Evolutionary conservation across 1,284 basidiomycete species (phyloP).

Genomic region (Cutaneotrichosporon curvatum): DNA sequence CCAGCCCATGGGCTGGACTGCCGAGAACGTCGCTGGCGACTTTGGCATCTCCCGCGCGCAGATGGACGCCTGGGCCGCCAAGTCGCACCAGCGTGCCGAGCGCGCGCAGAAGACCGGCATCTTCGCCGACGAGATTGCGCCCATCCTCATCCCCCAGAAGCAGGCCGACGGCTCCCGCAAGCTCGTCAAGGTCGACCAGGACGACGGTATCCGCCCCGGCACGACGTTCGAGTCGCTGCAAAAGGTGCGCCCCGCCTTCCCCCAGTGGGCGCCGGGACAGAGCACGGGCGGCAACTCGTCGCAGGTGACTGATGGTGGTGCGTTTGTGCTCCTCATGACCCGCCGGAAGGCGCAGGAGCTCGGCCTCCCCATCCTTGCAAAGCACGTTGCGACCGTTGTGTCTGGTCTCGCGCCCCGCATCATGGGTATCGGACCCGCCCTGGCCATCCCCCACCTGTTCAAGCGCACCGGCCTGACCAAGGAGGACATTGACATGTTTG

Average conservation of each 20-base stretch:
- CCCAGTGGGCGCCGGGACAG: slow-evolving; percentile 76
- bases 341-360: slow-evolving; percentile 81
- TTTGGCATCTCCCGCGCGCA: slow-evolving; percentile 72
- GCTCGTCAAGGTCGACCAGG: slow-evolving; percentile 55
- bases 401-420: slow-evolving; percentile 77
- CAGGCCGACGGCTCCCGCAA: slow-evolving; percentile 54
- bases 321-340: slow-evolving; percentile 81
- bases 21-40: slow-evolving; percentile 84
- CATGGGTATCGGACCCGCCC: slow-evolving; percentile 85
- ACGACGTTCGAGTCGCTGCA: slow-evolving; percentile 77
- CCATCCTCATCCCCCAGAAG: slow-evolving; percentile 62
- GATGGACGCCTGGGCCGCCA: slow-evolving; percentile 77
- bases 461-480: slow-evolving; percentile 59
- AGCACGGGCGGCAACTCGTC: slow-evolving; percentile 70
- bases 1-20: slow-evolving; percentile 93
- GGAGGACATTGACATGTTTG: slow-evolving; percentile 78
- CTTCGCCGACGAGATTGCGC: slow-evolving; percentile 86
- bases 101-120: slow-evolving; percentile 80
- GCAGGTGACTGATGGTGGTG: slow-evolving; percentile 93
- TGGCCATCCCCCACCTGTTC: slow-evolving; percentile 68
- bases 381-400: slow-evolving; percentile 70
- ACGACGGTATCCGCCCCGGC: slow-evolving; percentile 88
- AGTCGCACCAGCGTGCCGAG: slow-evolving; percentile 76
- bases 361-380: slow-evolving; percentile 84
- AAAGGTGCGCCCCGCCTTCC: slow-evolving; percentile 92